Conservation (phyloP, 2,329 filamentous ascomycete genomes). For the Pseudohalonectria lignicola region DNA sequence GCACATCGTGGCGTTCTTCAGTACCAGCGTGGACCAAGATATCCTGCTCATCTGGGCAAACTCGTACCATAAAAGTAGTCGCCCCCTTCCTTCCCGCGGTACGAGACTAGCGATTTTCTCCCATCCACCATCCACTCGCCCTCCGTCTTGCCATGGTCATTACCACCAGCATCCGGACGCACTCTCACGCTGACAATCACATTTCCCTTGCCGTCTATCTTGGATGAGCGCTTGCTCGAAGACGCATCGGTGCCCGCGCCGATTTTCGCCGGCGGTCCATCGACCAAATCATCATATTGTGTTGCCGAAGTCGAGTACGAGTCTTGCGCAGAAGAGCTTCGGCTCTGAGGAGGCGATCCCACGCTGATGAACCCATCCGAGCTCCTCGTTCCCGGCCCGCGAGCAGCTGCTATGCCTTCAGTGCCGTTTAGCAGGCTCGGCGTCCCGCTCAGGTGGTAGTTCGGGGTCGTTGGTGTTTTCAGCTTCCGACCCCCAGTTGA, state of each 20-base stretch:
- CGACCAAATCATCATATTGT: constrained; percentile 70
- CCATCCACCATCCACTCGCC: constrained; percentile 90
- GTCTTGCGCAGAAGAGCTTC: constrained; percentile 84
- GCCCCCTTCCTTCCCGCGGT: constrained; percentile 79
- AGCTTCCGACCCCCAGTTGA: constrained; percentile 38
- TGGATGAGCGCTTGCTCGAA: constrained; percentile 37
- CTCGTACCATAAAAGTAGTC: constrained; percentile 81
- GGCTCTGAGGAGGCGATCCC: constrained; percentile 75
- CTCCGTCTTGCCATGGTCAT: constrained; percentile 48
- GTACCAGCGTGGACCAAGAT: neutral
- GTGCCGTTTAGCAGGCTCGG: constrained; percentile 72
- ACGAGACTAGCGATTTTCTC: constrained; percentile 69
- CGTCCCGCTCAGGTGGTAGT: constrained; percentile 39
- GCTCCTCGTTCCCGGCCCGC: constrained; percentile 48
- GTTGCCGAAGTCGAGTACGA: constrained; percentile 88
- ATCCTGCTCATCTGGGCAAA: no score
- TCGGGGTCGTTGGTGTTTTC: constrained; percentile 44
- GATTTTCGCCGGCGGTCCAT: constrained; percentile 29
- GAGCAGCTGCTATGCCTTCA: constrained; percentile 62
- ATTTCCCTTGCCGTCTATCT: constrained; percentile 76
- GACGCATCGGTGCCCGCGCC: constrained; percentile 10
- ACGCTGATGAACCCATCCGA: constrained; percentile 68
- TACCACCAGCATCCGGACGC: constrained; percentile 65
- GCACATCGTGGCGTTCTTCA: neutral
- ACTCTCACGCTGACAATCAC: constrained; percentile 93